Evolutionary conservation across 1,284 basidiomycete genomes (phyloP).

Genomic region (Sanguinoderma infundibulare): DNA sequence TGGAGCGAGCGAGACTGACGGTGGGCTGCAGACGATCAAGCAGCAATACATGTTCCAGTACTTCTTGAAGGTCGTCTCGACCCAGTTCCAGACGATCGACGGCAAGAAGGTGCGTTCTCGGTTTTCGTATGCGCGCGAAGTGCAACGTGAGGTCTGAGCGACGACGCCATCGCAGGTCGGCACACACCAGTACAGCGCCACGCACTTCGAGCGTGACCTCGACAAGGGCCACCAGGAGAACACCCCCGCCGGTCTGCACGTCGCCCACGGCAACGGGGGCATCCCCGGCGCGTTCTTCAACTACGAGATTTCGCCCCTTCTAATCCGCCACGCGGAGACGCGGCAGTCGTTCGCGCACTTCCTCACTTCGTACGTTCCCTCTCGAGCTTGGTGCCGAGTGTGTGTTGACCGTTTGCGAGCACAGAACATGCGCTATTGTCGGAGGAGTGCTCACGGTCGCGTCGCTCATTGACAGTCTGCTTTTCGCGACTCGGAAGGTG

Average conservation of each 20-base stretch:
- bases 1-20: background rate
- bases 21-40: slow-evolving; percentile 55
- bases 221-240: slow-evolving; percentile 61
- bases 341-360: slow-evolving; percentile 97
- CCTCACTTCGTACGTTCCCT: slow-evolving; percentile 81
- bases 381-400: background rate
- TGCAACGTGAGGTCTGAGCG: background rate
- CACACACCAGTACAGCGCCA: slow-evolving; percentile 92
- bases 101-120: slow-evolving; percentile 61
- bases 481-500: slow-evolving; percentile 77
- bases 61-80: slow-evolving; percentile 97
- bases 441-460: slow-evolving; percentile 97
- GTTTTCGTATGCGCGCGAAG: too few species aligned
- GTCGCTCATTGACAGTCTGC: slow-evolving; percentile 86
- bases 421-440: slow-evolving; percentile 94
- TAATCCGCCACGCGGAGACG: slow-evolving; percentile 89
- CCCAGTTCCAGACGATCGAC: slow-evolving; percentile 85
- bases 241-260: slow-evolving; percentile 72
- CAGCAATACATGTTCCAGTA: slow-evolving; percentile 94
- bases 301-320: slow-evolving; percentile 97
- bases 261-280: slow-evolving; percentile 83
- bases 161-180: slow-evolving; percentile 54
- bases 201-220: slow-evolving; percentile 94
- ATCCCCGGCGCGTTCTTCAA: slow-evolving; percentile 93
- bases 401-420: background rate